phyloP scores from a whole-genome alignment of 2,329 filamentous ascomycete genomes.

The Aspergillus ibericus region DNA sequence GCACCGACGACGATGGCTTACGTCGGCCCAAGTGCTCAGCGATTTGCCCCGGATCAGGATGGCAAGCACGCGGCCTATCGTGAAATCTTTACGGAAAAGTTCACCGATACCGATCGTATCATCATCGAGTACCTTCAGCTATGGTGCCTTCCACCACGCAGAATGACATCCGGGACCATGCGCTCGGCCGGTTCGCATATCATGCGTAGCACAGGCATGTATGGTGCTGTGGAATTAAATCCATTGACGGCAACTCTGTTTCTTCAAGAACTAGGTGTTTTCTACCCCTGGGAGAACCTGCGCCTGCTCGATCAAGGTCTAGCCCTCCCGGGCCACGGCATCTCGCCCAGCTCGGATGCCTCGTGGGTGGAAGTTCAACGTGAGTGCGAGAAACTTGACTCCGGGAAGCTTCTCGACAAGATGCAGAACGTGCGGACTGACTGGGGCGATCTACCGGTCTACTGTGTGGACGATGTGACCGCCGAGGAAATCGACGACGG shows the following conservation, averaged over 20 bases:
- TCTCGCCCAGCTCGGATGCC: constrained; percentile 31
- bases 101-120: constrained; percentile 51
- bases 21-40: constrained; percentile 43
- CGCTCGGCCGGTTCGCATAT: constrained; percentile 56
- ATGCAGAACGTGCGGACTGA: constrained; percentile 60
- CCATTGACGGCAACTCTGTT: constrained; percentile 49
- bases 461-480: constrained; percentile 57
- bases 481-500: constrained; percentile 65
- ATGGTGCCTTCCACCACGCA: constrained; percentile 47
- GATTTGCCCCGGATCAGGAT: constrained; percentile 27
- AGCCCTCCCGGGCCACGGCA: constrained; percentile 50
- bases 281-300: constrained; percentile 60
- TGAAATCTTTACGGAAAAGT: constrained; percentile 40
- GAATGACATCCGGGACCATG: constrained; percentile 42
- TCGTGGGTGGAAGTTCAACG: constrained; percentile 33
- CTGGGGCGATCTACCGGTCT: constrained; percentile 58
- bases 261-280: constrained; percentile 61
- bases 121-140: constrained; percentile 59
- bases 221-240: constrained; percentile 45
- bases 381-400: constrained; percentile 25
- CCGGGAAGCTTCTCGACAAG: constrained; percentile 47
- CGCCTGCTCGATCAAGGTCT: constrained; percentile 53
- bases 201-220: constrained; percentile 57
- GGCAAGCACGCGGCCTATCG: constrained; percentile 30
- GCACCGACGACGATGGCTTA: constrained; percentile 44